Conservation (phyloP, 106 monocot genomes). For the Amphibolis antarctica region DNA sequence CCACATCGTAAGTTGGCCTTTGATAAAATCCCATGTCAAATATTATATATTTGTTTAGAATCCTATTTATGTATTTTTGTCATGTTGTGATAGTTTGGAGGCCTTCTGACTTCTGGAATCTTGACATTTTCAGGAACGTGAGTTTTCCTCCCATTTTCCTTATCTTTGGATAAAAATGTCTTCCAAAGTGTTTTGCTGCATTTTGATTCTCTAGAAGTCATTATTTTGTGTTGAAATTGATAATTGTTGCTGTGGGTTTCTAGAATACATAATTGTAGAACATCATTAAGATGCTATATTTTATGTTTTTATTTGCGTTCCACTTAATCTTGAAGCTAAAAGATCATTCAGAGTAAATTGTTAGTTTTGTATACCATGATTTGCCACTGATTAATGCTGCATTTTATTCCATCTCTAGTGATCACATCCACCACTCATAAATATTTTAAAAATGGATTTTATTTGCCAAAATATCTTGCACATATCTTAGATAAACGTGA, state of each 20-base stretch:
- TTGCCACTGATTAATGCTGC: too few species aligned
- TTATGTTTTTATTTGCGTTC: too few species aligned
- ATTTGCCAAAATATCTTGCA: too few species aligned
- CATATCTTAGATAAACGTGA: too few species aligned
- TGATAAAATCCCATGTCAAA: neutral
- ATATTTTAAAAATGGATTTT: too few species aligned
- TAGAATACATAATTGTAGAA: too few species aligned
- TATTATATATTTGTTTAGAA: neutral
- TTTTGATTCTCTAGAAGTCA: neutral
- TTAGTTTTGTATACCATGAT: too few species aligned
- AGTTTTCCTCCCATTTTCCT: constrained; percentile 13
- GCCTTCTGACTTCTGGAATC: constrained; percentile 66
- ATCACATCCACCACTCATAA: too few species aligned
- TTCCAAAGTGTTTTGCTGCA: neutral
- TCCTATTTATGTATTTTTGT: neutral
- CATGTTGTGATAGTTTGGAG: constrained; percentile 20
- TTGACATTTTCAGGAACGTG: constrained; percentile 87
- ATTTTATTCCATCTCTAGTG: too few species aligned
- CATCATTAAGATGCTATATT: too few species aligned
- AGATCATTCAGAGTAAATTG: too few species aligned
- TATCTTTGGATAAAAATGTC: neutral
- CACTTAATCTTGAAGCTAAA: too few species aligned
- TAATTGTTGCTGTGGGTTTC: neutral
- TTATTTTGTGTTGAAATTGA: neutral
- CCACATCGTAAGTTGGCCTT: constrained; percentile 37